These are phyloP conservation scores for Boletus pseudopeckii DNA, from an alignment of 768 basidiomycete species.

Conservation along the genomic window DNA sequence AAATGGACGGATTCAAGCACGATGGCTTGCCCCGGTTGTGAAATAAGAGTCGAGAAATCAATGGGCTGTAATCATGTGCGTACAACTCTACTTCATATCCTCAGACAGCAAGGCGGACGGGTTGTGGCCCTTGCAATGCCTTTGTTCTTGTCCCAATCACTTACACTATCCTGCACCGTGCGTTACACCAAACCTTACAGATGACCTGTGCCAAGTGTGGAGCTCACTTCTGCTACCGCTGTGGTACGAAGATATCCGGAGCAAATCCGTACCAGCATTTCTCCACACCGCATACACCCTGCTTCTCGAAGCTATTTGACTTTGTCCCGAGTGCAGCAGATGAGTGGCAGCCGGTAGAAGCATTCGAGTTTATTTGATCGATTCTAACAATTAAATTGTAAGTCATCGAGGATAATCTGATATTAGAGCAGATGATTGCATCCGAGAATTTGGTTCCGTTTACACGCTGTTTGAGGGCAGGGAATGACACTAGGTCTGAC, in stretches of 20 bases:
- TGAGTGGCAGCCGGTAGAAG: slow-evolving; percentile 49
- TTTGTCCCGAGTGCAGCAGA: slow-evolving; percentile 33
- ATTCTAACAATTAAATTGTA: not conserved
- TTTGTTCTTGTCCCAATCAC: not conserved
- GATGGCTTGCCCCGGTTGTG: slow-evolving; percentile 71
- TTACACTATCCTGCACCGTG: not conserved
- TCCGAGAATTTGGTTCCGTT: not conserved
- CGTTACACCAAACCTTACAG: slow-evolving; percentile 34
- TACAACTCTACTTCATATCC: slow-evolving; percentile 3
- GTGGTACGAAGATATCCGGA: slow-evolving; percentile 51
- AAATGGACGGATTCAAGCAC: slow-evolving; percentile 71
- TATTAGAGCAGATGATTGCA: not conserved
- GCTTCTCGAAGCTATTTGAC: slow-evolving; percentile 71
- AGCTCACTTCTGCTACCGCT: slow-evolving; percentile 81
- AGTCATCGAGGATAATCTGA: not conserved
- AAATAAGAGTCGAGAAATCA: slow-evolving; percentile 69
- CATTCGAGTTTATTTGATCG: slow-evolving; percentile 28
- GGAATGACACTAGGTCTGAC: too few species aligned
- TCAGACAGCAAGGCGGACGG: not conserved
- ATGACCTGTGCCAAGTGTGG: slow-evolving; percentile 77
- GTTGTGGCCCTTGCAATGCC: too few species aligned
- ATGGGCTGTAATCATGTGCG: slow-evolving; percentile 87
- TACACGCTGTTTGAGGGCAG: not conserved
- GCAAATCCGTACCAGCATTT: slow-evolving; percentile 68
- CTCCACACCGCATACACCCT: slow-evolving; percentile 46